Conservation (phyloP, 805 yeast species). For the Metschnikowia gelsemii region DNA sequence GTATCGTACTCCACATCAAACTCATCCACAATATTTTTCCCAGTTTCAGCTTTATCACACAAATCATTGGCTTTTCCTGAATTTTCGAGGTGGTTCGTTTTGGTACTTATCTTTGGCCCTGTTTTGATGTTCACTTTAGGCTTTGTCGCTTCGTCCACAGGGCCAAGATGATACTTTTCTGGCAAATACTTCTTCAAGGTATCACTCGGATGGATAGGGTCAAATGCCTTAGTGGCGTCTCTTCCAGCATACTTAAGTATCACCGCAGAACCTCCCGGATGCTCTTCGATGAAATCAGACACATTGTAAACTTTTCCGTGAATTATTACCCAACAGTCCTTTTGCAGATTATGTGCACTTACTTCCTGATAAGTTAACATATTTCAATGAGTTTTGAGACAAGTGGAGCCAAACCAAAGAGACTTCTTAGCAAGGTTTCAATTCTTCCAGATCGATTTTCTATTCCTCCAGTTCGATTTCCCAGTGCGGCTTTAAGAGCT, state of each 20-base stretch:
- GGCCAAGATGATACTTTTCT: slow-evolving; percentile 36
- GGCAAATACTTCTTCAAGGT: slow-evolving; percentile 65
- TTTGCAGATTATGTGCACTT: slow-evolving; percentile 48
- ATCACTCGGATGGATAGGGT: slow-evolving; percentile 90
- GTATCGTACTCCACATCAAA: slow-evolving; percentile 32
- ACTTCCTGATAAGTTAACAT: slow-evolving; percentile 30
- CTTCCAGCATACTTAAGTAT: slow-evolving; percentile 52
- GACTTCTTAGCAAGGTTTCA: too few relatives aligned
- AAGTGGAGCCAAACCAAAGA: too few relatives aligned
- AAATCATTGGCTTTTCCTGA: too few relatives aligned
- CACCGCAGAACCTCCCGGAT: slow-evolving; percentile 61
- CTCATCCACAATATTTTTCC: slow-evolving; percentile 16
- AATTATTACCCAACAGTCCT: slow-evolving; percentile 82
- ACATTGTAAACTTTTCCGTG: slow-evolving; percentile 79
- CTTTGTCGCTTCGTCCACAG: slow-evolving; percentile 27
- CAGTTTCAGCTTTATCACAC: too few relatives aligned
- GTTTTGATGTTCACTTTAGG: not conserved
- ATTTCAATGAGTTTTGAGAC: too few relatives aligned
- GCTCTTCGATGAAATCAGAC: slow-evolving; percentile 56
- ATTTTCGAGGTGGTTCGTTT: not conserved
- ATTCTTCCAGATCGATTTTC: too few relatives aligned
- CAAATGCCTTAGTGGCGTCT: slow-evolving; percentile 75
- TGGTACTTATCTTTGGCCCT: not conserved
- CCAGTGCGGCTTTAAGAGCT: too few relatives aligned
- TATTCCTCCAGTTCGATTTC: too few relatives aligned